Base-by-base conservation (phyloP, 306 rosid species). In the Corylus americana region DNA sequence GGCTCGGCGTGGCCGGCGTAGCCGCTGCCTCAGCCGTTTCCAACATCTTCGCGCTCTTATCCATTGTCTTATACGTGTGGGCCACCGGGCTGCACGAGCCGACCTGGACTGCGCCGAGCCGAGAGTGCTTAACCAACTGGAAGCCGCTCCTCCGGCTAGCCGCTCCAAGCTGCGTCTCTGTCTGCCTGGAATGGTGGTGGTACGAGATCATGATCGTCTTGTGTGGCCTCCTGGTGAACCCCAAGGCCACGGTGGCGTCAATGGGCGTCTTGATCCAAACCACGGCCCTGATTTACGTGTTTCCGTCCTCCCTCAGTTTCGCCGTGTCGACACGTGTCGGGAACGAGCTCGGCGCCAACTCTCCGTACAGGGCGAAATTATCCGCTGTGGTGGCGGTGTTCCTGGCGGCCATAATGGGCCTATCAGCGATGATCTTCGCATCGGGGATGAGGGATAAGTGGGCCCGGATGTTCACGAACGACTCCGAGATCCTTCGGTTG, bases 141-240 rank as follows among this genome's bases (percentile, higher is more conserved):
- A 70, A 67, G 86, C 92, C 97, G 27, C 78, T 95, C 22, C 74
- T 91, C 5, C 77, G 80, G 74, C 82, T 92, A 0, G 98, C 98
- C 0, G 90, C 86, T 35, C 98, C 98, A 37, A 95, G 98, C 77
- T 95, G 98, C 37, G 92, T 89, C 2, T 95, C 98, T 0, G 98
- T 95, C 29, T 95, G 98, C 50, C 64, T 95, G 74, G 98, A 95
- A 57, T 95, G 98, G 98, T 95, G 98, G 98, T 95, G 98, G 98
- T 95, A 95, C 72, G 98, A 95, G 91, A 92, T 95, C 88, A 89
- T 95, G 94, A 92, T 92, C 71, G 84, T 95, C 8, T 20, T 95
- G 3, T 92, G 98, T 17, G 98, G 98, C 2, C 58, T 95, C 0
- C 27, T 95, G 0, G 84, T 86, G 78, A 91, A 90, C 85, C 98